Conservation (phyloP, 169 alveolate genomes). For the Condylostoma magnum region DNA sequence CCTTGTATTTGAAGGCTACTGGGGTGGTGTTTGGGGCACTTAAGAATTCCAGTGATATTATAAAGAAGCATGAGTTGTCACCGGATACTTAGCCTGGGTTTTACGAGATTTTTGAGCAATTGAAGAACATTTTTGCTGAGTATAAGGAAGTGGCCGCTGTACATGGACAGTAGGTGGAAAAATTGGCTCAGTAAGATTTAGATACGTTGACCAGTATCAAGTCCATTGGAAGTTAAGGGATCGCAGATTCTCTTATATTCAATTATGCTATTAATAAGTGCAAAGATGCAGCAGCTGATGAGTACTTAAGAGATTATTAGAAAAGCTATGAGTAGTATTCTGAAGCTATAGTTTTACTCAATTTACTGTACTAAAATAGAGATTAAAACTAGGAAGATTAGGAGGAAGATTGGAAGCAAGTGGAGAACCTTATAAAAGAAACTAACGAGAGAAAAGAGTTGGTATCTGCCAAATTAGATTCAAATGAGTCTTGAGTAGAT, state of each 20-base stretch:
- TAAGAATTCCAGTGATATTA: background rate
- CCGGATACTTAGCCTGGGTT: background rate
- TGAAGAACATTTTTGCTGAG: constrained; percentile 3
- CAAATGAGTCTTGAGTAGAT: no score
- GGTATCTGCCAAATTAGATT: constrained; percentile 17
- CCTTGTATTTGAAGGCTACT: constrained; percentile 1
- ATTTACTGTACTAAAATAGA: constrained; percentile 4
- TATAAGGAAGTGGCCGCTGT: background rate
- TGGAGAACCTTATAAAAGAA: constrained; percentile 10
- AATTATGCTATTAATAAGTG: constrained; percentile 10
- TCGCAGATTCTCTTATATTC: constrained; percentile 25
- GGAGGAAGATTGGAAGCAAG: constrained; percentile 5
- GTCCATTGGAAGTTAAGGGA: background rate
- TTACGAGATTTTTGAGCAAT: constrained; percentile 8
- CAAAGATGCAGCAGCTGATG: constrained; percentile 26
- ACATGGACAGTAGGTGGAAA: background rate
- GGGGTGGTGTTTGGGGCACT: background rate
- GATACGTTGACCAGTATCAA: background rate
- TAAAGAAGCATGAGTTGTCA: background rate
- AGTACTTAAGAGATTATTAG: constrained; percentile 3
- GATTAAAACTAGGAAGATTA: background rate
- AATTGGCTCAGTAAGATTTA: background rate
- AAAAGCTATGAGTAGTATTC: constrained; percentile 1
- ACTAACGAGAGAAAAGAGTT: constrained; percentile 10
- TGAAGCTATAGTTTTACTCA: constrained; percentile 18